Percentiles rank a stretch among this genome's conserved stretches.
These are phyloP conservation scores for Pyrenochaeta sp. DNA, from an alignment of 2,329 filamentous ascomycete genomes.

Conservation along the genomic window DNA sequence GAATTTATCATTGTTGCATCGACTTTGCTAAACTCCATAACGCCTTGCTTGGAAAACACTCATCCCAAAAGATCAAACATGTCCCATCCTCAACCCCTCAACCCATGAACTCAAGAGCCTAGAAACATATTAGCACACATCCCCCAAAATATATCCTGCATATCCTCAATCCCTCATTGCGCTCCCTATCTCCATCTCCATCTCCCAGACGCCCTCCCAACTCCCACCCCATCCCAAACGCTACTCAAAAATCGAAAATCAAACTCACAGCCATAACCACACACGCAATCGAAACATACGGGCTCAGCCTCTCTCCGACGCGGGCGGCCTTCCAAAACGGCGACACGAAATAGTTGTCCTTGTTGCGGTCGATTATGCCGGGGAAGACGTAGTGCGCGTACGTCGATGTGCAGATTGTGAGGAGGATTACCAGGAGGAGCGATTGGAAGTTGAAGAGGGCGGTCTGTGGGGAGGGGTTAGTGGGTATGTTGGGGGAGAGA, in stretches of 20 bases:
- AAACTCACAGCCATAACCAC: constrained; percentile 83
- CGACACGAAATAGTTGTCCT: constrained; percentile 79
- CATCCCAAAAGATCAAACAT: neutral
- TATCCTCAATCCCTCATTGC: constrained; percentile 4
- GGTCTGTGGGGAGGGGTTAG: constrained; percentile 64
- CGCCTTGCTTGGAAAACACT: constrained; percentile 7
- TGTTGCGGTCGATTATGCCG: constrained; percentile 88
- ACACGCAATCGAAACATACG: constrained; percentile 94
- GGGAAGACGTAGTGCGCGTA: constrained; percentile 93
- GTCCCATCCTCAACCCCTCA: constrained; percentile 3
- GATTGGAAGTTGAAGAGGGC: constrained; percentile 99
- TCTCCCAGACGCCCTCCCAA: too few relatives aligned
- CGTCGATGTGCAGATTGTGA: constrained; percentile 94
- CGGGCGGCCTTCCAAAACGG: constrained; percentile 97
- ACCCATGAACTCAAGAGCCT: constrained; percentile 42
- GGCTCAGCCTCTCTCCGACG: constrained; percentile 90
- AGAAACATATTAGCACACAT: constrained; percentile 2
- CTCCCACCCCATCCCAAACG: neutral
- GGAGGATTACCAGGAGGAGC: constrained; percentile 89
- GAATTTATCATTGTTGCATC: neutral
- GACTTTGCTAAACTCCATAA: constrained; percentile 12
- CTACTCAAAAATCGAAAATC: constrained; percentile 1
- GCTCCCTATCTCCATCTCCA: too few relatives aligned
- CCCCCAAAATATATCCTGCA: neutral
- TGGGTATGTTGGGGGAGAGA: neutral